Base-by-base conservation (phyloP, 495 filamentous ascomycete genomes). In the Talaromyces wortmannii region DNA sequence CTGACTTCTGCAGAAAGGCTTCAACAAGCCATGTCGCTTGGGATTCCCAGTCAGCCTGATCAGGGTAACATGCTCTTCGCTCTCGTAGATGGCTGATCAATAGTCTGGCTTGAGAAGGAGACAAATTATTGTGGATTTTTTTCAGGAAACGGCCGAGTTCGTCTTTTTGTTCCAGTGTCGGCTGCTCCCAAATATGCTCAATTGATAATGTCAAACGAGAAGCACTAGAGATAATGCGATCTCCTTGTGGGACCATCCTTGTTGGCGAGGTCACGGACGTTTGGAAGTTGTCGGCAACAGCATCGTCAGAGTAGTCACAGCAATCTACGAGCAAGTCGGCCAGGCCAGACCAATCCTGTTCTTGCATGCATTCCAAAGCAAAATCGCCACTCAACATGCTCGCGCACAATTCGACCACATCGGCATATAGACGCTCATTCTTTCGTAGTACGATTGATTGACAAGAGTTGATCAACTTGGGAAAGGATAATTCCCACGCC, bases 51-150 rank as follows among this genome's bases (percentile, higher is more conserved):
- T 79, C 66, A 12, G 71, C 65, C 62, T 84, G 83, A 5, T 84
- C 89, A 23, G 89, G 90, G 55, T 83, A 86, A 57, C 87, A 89
- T 53, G 83, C 83, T 30, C 81, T 61, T 47, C 71, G 67, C 10
- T 61, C 52, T 52, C 71, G 62, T 50, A 70, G 66, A 44, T 66
- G 66, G 51, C 68, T 67, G 42, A 77, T 66, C 32, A 77, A 61
- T 15, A 77, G 61, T 42, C 74, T 70, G 31, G 74, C 70, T 52
- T 77, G 74, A 4, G 73, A 64, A 48, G 68, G 69, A 44, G 73
- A 69, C 45, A 77, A 65, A 30, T 75, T 64, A 53, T 70, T 65
- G 52, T 68, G 66, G 23, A 64, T 63, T 53, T 62, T 70, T 57
- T 68, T 65, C 42, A 76, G 55, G 56, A 76, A 77, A 10, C 65